A percentile compares a stretch with the other conserved stretches of the same genome.
Evolutionary conservation across 2,329 filamentous ascomycete genomes (phyloP).

Genomic region (Chaetomiaceae sp.): DNA sequence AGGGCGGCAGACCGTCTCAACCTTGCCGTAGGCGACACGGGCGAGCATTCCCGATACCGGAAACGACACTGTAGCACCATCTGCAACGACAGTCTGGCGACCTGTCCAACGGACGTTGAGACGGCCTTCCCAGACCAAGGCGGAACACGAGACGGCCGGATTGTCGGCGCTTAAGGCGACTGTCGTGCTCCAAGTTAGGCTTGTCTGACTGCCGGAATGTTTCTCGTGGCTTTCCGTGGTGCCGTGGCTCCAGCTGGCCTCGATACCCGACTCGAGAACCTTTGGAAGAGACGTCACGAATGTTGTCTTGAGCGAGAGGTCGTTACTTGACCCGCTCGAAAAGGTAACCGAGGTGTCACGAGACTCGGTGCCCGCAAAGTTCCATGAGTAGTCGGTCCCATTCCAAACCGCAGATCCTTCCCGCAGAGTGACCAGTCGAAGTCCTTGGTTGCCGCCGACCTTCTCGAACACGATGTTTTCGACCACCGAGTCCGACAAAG

Average conservation of each 20-base stretch:
- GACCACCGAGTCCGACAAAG: background rate
- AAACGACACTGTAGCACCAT: background rate
- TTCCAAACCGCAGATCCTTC: conserved; percentile 5
- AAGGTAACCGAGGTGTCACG: conserved; percentile 1
- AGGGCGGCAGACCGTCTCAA: conserved; percentile 3
- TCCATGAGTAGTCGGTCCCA: conserved; percentile 5
- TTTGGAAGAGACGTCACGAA: background rate
- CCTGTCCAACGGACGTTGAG: conserved; percentile 7
- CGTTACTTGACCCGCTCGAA: background rate
- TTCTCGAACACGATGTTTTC: conserved; percentile 7
- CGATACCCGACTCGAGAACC: background rate
- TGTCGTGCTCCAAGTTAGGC: background rate
- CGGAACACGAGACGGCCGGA: background rate
- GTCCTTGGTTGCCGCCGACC: background rate
- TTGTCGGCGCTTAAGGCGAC: background rate
- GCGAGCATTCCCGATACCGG: background rate
- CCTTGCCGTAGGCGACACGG: conserved; percentile 5
- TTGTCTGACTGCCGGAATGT: background rate
- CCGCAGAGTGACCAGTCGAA: conserved; percentile 3
- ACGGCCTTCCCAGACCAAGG: conserved; percentile 4
- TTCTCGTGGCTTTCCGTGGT: background rate
- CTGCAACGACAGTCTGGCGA: conserved; percentile 1
- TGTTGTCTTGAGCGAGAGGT: background rate
- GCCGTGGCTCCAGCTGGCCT: background rate
- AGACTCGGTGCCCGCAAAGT: background rate